phyloP scores from a whole-genome alignment of 305 asterid species.

The Fraxinus greggii region DNA sequence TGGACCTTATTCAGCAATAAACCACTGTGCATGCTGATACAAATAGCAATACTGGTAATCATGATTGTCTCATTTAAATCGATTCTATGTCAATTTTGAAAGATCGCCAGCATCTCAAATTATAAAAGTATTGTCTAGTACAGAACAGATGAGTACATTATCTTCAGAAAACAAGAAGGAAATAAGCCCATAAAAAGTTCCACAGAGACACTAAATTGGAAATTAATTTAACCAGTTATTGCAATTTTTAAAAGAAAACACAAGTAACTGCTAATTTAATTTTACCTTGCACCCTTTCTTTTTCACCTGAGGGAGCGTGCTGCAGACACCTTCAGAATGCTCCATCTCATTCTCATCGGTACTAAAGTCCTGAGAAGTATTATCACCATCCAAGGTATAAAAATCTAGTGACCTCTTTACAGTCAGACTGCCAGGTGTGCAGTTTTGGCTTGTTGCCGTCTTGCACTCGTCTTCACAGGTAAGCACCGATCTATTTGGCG shows the following conservation, averaged over 20 bases:
- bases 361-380: conserved; percentile 13
- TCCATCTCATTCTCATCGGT: conserved; percentile 18
- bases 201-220: neutral
- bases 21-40: neutral
- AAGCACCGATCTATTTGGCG: conserved; percentile 54
- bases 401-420: conserved; percentile 73
- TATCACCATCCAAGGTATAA: conserved; percentile 37
- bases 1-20: neutral
- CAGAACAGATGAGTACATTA: neutral
- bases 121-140: neutral
- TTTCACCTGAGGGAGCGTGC: conserved; percentile 13
- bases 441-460: conserved; percentile 37
- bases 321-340: conserved; percentile 11
- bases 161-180: neutral
- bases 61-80: neutral
- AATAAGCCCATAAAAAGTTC: neutral
- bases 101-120: neutral
- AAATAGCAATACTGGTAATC: neutral
- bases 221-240: neutral
- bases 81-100: neutral
- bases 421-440: conserved; percentile 41
- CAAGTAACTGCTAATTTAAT: neutral
- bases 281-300: conserved; percentile 14
- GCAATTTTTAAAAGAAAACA: neutral
- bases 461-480: conserved; percentile 59